Evolutionary conservation across 2,329 filamentous ascomycete species (phyloP).

Genomic region (Ophiostoma perfectum): DNA sequence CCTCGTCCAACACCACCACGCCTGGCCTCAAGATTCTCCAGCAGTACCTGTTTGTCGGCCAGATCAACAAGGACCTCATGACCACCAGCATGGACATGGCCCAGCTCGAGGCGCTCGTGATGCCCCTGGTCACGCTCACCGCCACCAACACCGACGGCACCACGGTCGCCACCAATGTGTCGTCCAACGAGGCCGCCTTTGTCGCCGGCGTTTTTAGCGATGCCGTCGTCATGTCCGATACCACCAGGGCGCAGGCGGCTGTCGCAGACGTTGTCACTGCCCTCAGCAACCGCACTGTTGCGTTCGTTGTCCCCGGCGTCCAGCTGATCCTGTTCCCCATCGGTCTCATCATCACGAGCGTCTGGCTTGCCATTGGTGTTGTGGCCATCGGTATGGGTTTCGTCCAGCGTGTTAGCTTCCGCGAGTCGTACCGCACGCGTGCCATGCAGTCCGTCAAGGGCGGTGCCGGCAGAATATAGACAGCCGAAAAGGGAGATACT

Average conservation of each 20-base stretch:
- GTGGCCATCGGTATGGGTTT: slow-evolving; percentile 59
- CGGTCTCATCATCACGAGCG: slow-evolving; percentile 59
- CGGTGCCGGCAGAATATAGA: slow-evolving; percentile 31
- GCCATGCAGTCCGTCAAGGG: slow-evolving; percentile 41
- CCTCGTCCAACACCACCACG: slow-evolving; percentile 25
- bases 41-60: slow-evolving; percentile 62
- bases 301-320: slow-evolving; percentile 65
- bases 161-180: slow-evolving; percentile 57
- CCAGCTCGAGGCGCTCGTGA: slow-evolving; percentile 56
- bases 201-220: slow-evolving; percentile 64
- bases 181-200: slow-evolving; percentile 65
- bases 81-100: slow-evolving; percentile 50
- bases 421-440: slow-evolving; percentile 55
- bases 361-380: slow-evolving; percentile 56
- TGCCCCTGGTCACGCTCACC: slow-evolving; percentile 62
- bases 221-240: slow-evolving; percentile 48
- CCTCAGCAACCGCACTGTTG: slow-evolving; percentile 48
- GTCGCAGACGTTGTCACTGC: slow-evolving; percentile 44
- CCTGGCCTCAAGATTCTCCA: slow-evolving; percentile 46
- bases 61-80: slow-evolving; percentile 57
- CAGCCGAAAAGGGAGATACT: no score
- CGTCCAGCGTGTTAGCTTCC: slow-evolving; percentile 59
- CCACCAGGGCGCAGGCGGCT: slow-evolving; percentile 44
- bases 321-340: slow-evolving; percentile 64
- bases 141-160: slow-evolving; percentile 49